A percentile compares a stretch with the other conserved stretches of the same genome.
Evolutionary conservation across 495 filamentous ascomycete genomes (phyloP).

Genomic region (Penicillium steckii): DNA sequence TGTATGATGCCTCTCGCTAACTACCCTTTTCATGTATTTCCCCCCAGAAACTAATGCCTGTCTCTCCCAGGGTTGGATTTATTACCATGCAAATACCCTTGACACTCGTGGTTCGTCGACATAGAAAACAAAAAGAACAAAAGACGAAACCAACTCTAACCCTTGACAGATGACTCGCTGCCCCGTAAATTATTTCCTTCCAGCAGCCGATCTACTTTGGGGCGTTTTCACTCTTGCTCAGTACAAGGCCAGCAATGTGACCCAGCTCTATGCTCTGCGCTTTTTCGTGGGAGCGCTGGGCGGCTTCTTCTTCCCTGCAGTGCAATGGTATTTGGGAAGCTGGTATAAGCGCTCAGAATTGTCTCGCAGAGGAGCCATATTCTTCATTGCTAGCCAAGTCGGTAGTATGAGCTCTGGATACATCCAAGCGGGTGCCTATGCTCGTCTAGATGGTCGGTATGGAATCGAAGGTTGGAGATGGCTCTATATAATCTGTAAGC

Average conservation of each 20-base stretch:
- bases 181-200: slow-evolving; percentile 29
- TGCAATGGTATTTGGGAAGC: slow-evolving; percentile 29
- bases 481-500: slow-evolving; percentile 47
- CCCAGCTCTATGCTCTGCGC: slow-evolving; percentile 50
- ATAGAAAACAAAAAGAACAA: neutral
- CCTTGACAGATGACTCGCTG: slow-evolving; percentile 26
- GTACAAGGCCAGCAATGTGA: slow-evolving; percentile 31
- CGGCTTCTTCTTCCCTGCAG: slow-evolving; percentile 70
- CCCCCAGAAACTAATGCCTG: neutral
- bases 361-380: slow-evolving; percentile 41
- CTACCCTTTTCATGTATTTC: neutral
- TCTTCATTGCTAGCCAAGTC: slow-evolving; percentile 41
- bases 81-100: slow-evolving; percentile 27
- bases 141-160: neutral
- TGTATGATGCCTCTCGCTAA: slow-evolving; percentile 6
- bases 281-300: slow-evolving; percentile 89
- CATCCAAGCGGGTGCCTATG: slow-evolving; percentile 43
- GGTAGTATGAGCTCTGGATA: slow-evolving; percentile 44
- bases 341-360: slow-evolving; percentile 36
- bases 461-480: slow-evolving; percentile 48
- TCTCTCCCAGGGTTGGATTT: slow-evolving; percentile 22
- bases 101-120: slow-evolving; percentile 19
- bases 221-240: slow-evolving; percentile 42
- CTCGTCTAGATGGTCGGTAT: slow-evolving; percentile 35
- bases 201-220: slow-evolving; percentile 39